Evolutionary conservation across 2,329 filamentous ascomycete genomes (phyloP), one percentile per base, ranked within the genome.

Genomic region (Alternaria solani): DNA sequence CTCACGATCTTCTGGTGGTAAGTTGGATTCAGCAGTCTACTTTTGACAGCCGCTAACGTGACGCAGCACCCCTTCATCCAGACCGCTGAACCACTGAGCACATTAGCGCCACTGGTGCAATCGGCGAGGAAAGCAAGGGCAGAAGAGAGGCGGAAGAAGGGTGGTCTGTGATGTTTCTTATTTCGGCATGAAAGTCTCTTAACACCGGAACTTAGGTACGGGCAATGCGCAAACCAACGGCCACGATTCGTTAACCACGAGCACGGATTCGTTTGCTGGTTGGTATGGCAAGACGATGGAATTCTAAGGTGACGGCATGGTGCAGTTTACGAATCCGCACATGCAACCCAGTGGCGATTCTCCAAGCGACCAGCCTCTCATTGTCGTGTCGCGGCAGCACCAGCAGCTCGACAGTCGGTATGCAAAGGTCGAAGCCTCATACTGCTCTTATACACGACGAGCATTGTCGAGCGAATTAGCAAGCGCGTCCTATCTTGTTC

Each of bases 1-100:
- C 95, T 36, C 92, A 97, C 80, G 94, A 98, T 83, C 82, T 99
- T 62, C 84, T 99, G 70, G 89, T 92, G 82, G 95, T 98, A 86
- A 82, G 91, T 84, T 30, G 55, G 34, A 4, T 23, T 4, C 46
- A 36, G 11, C 38, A 25, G 30, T 42, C 55, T 4, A 12, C 23
- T n/a, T 11, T 26, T 36, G 11, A 11, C 9, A 14, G 4, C 7
- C 20, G 51, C 66, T 75, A 57, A 71, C 42, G 28, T 51, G 14
- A 51, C 57, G 6, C 64, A 81, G 78, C 76, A 81, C 64, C 79
- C 78, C 23, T 86, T 85, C 74, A 85, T 85, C 51, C 79, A 84
- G 62, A 82, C 78, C 4, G 83, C 84, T 44, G 83, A 85, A 70
- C 82, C 83, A 23, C 73, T 86, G 20, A 84, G 85, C 55, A 92